Conservation (phyloP, 345 rosid genomes). For the Trapa incisa region DNA sequence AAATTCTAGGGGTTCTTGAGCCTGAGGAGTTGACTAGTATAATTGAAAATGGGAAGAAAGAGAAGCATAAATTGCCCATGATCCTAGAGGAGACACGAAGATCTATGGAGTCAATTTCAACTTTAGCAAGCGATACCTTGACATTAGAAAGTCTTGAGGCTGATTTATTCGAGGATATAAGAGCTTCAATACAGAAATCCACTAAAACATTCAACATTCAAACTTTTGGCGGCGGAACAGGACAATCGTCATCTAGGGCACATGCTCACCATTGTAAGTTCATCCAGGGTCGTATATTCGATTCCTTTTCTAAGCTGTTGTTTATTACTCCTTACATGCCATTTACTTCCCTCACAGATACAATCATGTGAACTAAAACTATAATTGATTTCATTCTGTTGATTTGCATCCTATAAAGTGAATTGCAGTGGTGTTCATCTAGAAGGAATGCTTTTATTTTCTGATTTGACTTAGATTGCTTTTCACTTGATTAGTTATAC, state of each 20-base stretch:
- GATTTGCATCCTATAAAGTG: background rate
- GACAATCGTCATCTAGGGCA: slow-evolving; percentile 16
- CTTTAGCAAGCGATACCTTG: slow-evolving; percentile 57
- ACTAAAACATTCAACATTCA: slow-evolving; percentile 16
- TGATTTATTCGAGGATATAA: slow-evolving; percentile 58
- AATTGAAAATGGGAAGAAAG: slow-evolving; percentile 39
- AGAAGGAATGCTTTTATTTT: background rate
- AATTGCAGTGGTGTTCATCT: background rate
- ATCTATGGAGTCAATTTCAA: slow-evolving; percentile 73
- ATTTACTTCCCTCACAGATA: background rate
- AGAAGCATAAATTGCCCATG: slow-evolving; percentile 30
- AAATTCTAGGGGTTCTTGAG: slow-evolving; percentile 60
- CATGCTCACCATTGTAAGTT: slow-evolving; percentile 36
- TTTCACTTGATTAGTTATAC: background rate
- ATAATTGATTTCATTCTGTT: background rate
- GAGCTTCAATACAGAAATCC: slow-evolving; percentile 71
- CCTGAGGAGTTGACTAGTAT: slow-evolving; percentile 77
- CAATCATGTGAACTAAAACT: background rate
- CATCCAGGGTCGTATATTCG: background rate
- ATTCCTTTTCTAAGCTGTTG: background rate
- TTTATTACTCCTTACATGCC: background rate
- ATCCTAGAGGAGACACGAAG: slow-evolving; percentile 56
- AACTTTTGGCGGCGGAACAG: slow-evolving; percentile 22
- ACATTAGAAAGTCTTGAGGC: slow-evolving; percentile 33
- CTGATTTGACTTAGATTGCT: background rate